Evolutionary conservation across 2,329 filamentous ascomycete genomes (phyloP), one percentile per base, ranked within the genome.

Genomic region (Periconia sp.): DNA sequence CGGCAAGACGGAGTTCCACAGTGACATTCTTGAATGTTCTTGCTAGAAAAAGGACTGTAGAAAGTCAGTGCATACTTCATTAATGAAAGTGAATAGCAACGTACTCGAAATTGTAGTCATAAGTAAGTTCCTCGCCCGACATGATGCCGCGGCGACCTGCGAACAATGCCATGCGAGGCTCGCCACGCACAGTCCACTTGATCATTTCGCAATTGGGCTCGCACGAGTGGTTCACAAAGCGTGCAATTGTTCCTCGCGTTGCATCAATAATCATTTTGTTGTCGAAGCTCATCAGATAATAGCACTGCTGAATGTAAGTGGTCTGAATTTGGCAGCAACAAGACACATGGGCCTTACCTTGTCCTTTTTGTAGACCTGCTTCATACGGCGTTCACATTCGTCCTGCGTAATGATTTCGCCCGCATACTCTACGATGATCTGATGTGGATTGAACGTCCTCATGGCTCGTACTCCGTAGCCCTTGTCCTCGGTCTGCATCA

Each of bases 181-280:
- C 92, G 27, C 92, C 92, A 46, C 87, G 87, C 50, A 99, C 94
- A 57, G 92, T 93, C 91, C 92, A 96, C 74, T 97, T 97, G 67
- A 96, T 91, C 92, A 99, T 97, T 58, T 89, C 86, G 76, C 93
- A 97, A 71, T 99, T 99, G 2, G 94, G 94, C 53, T 90, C 88
- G 76, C 94, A 99, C 17, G 92, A 96, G 74, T 99, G 94, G 71
- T 99, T 99, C 72, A 99, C 92, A 73, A 99, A 99, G 52, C 94
- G 89, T 66, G 94, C 93, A 74, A 97, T 96, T 61, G 91, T 96
- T 65, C 94, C 94, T 52, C 91, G 91, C 27, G 92, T 97, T 33
- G 93, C 94, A 77, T 99, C 94, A 60, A 99, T 96, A 66, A 97
- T 96, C 86, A 97, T 94, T 74, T 95, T 94, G 74, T 97, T 92